A percentile compares a stretch with the other conserved stretches of the same genome.
Conservation (phyloP, 352 stramenopile species). For the Blastocystis sp. region DNA sequence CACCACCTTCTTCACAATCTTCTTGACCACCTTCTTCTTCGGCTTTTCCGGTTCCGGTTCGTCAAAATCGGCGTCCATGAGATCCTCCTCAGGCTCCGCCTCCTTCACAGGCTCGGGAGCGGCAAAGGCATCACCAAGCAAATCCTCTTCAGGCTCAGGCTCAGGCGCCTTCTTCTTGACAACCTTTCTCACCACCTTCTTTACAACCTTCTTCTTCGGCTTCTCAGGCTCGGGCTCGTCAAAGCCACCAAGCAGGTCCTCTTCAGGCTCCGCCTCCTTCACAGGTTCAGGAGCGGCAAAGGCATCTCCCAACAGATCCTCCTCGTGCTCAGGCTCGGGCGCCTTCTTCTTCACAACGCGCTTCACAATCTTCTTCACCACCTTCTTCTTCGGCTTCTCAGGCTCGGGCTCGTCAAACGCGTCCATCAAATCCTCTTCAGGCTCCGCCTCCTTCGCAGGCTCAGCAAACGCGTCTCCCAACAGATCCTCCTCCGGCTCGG, state of each 20-base stretch:
- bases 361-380: conserved; percentile 65
- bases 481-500: not conserved
- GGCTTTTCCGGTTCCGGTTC: conserved; percentile 31
- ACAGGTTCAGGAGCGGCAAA: conserved; percentile 7
- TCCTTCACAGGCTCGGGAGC: not conserved
- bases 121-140: not conserved
- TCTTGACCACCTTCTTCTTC: conserved; percentile 69
- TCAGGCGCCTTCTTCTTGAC: conserved; percentile 66
- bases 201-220: conserved; percentile 63
- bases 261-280: conserved; percentile 1
- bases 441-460: conserved; percentile 32
- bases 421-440: conserved; percentile 25
- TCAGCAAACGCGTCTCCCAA: not conserved
- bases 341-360: conserved; percentile 67
- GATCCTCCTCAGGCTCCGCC: conserved; percentile 36
- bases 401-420: not conserved
- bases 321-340: conserved; percentile 35
- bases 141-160: conserved; percentile 24
- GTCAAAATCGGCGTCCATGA: not conserved
- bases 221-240: conserved; percentile 24
- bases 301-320: conserved; percentile 3
- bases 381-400: conserved; percentile 69
- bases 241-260: conserved; percentile 12
- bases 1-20: conserved; percentile 68
- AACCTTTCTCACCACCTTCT: conserved; percentile 54